These are phyloP conservation scores for Leucosporidium scottii DNA, from an alignment of 768 basidiomycete species.

Conservation along the genomic window DNA sequence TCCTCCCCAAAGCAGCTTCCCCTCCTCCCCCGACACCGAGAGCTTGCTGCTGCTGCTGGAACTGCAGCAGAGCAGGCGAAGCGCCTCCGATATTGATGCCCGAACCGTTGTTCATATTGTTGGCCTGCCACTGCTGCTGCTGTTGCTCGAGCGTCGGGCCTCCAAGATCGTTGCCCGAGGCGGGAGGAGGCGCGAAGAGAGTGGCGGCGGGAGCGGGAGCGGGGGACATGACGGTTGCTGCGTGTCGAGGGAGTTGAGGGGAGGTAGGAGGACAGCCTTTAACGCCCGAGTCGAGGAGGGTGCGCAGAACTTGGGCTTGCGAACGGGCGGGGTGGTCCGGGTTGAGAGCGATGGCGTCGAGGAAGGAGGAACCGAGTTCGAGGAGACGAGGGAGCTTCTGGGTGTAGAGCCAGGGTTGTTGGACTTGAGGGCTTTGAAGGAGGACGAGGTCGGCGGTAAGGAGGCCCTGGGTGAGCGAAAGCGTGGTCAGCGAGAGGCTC, in stretches of 20 bases:
- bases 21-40: too few species aligned
- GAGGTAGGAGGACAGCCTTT: neutral
- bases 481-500: neutral
- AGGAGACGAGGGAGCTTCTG: slow-evolving; percentile 32
- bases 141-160: neutral
- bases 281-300: slow-evolving; percentile 26
- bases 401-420: slow-evolving; percentile 27
- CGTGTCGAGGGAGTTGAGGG: neutral
- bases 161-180: neutral
- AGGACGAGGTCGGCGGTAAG: slow-evolving; percentile 30
- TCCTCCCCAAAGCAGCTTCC: neutral
- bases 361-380: slow-evolving; percentile 32
- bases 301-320: slow-evolving; percentile 26
- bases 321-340: slow-evolving; percentile 20
- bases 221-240: neutral
- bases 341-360: slow-evolving; percentile 29
- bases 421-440: slow-evolving; percentile 8
- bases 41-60: neutral
- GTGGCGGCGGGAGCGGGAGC: neutral
- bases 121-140: neutral
- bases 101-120: neutral
- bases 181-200: neutral
- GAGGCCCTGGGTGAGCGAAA: slow-evolving; percentile 11
- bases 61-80: neutral
- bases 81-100: too few species aligned